Evolutionary conservation across 2,329 filamentous ascomycete species (phyloP), one percentile per base, ranked within the genome.

Genomic region (Epichloe baconii): DNA sequence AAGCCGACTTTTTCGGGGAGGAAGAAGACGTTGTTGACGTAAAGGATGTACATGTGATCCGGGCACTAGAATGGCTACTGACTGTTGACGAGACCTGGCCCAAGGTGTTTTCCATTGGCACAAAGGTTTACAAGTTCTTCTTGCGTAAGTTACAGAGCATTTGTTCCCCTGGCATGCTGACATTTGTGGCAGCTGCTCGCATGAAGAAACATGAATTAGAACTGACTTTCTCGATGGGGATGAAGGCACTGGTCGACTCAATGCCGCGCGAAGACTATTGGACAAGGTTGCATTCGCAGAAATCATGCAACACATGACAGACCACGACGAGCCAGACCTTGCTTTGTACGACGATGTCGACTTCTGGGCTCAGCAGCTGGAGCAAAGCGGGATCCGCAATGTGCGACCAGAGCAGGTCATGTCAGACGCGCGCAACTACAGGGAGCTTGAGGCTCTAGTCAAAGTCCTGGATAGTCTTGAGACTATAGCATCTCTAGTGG

Each of bases 61-160:
- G 85, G 52, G 82, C 86, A 38, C 70, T 96, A 53, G 86, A 94
- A 62, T 97, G 91, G 90, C 83, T 91, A 64, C 71, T 87, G 52
- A 76, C 87, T 51, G 77, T 91, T 8, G 79, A 85, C 47, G 83
- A 79, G 12, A 76, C 86, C 50, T 90, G 85, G 83, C 72, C 76
- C 15, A 75, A 83, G 52, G 82, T 87, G 21, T 87, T 91, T 59
- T 68, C 72, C 17, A 74, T 81, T 51, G 82, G 88, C 42, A 78
- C 79, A 34, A 76, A 81, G 58, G 77, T 90, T n/a, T 88, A 95
- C 69, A 86, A 86, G 61, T 82, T 83, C 54, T 89, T 96, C 61
- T 75, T 95, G 45, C 77, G 88, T 94, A 79, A 74, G 88, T 77
- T 37, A 11, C 34, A 2, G 0, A 7, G 42, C 10, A 31, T 31